These are phyloP conservation scores for Trypanosoma avium DNA, from an alignment of 208 protist genomes.

Conservation along the genomic window DNA sequence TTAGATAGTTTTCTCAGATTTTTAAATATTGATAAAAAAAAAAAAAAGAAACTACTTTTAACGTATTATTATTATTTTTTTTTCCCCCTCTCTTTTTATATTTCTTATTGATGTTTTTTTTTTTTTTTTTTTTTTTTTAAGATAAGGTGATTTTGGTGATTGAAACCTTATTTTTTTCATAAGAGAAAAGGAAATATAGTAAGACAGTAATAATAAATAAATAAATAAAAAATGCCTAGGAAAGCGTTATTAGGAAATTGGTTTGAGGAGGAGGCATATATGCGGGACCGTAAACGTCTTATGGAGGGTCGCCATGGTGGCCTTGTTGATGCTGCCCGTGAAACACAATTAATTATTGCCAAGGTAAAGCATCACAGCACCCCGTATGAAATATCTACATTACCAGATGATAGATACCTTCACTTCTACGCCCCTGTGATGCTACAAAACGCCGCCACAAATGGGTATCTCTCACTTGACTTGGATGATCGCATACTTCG, in stretches of 20 bases:
- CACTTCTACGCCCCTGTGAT: slow-evolving; percentile 79
- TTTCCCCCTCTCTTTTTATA: too few species aligned
- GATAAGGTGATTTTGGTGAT: too few species aligned
- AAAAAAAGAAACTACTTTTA: too few species aligned
- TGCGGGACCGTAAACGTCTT: slow-evolving; percentile 65
- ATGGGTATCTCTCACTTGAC: slow-evolving; percentile 81
- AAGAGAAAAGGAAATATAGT: slow-evolving; percentile 15
- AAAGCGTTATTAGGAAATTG: slow-evolving; percentile 78
- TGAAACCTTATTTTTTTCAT: too few species aligned
- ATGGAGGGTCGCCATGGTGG: slow-evolving; percentile 66
- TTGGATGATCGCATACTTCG: slow-evolving; percentile 63
- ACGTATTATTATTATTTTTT: slow-evolving; percentile 6
- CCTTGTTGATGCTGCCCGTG: slow-evolving; percentile 50
- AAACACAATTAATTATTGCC: slow-evolving; percentile 59
- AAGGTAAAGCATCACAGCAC: slow-evolving; percentile 87
- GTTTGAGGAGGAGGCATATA: slow-evolving; percentile 85
- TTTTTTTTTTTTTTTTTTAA: too few species aligned
- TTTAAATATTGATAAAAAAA: too few species aligned
- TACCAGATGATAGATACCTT: slow-evolving; percentile 63
- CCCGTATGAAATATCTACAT: slow-evolving; percentile 44
- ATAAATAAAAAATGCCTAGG: slow-evolving; percentile 53
- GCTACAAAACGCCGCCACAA: slow-evolving; percentile 79
- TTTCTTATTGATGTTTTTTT: too few species aligned
- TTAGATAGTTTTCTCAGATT: too few species aligned
- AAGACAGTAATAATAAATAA: slow-evolving; percentile 4